Evolutionary conservation across 1,284 basidiomycete species (phyloP).

Genomic region (Malassezia pachydermatis): DNA sequence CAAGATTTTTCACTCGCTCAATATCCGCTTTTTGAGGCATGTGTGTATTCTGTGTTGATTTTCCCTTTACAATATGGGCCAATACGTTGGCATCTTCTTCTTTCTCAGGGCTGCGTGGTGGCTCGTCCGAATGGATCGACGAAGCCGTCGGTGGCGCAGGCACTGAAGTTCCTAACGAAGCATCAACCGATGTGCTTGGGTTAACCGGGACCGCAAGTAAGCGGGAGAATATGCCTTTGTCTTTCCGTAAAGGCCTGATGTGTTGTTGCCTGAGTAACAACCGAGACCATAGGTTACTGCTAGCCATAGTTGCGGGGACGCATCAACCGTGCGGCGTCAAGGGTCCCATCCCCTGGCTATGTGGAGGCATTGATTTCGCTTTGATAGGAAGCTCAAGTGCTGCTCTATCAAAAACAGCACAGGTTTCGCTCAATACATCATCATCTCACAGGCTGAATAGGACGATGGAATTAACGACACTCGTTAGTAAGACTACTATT

Average conservation of each 20-base stretch:
- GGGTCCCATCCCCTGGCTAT: no score
- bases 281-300: no score
- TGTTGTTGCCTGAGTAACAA: no score
- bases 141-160: not conserved
- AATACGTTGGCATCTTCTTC: not conserved
- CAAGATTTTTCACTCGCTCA: not conserved
- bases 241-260: no score
- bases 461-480: not conserved
- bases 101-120: not conserved
- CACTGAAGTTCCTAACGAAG: not conserved
- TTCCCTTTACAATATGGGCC: not conserved
- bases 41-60: not conserved
- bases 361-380: no score
- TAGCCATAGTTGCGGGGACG: no score
- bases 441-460: no score
- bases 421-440: not conserved
- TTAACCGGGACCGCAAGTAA: not conserved
- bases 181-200: not conserved
- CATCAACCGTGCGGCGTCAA: no score
- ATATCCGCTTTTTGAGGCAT: not conserved
- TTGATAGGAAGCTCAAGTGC: no score
- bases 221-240: no score
- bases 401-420: constrained; percentile 1
- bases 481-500: not conserved
- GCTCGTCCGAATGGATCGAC: no score